These are phyloP conservation scores for Sanghuangporus weigelae DNA, from an alignment of 1,284 basidiomycete species.

Conservation along the genomic window DNA sequence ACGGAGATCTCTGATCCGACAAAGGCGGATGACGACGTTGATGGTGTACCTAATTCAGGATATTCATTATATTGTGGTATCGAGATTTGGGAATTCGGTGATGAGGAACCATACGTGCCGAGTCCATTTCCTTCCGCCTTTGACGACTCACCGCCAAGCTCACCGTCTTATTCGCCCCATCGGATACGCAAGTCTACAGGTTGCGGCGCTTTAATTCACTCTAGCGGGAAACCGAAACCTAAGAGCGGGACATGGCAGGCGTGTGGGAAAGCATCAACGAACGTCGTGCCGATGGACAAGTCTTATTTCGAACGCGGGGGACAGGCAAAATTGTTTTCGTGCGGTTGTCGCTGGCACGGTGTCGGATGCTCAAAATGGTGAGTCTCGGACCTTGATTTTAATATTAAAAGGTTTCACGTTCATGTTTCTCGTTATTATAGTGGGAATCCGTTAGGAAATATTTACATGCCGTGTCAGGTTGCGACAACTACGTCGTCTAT, in stretches of 20 bases:
- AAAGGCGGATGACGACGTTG: constrained; percentile 14
- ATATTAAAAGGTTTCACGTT: background rate
- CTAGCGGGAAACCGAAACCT: constrained; percentile 10
- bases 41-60: constrained; percentile 10
- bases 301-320: constrained; percentile 16
- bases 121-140: constrained; percentile 11
- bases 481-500: background rate
- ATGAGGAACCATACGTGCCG: constrained; percentile 12
- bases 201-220: constrained; percentile 15
- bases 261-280: constrained; percentile 7
- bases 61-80: constrained; percentile 16
- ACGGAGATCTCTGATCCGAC: constrained; percentile 6
- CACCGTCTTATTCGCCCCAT: constrained; percentile 1
- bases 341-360: constrained; percentile 18
- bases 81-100: constrained; percentile 11
- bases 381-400: background rate
- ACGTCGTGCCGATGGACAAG: constrained; percentile 14
- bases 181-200: constrained; percentile 14
- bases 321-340: constrained; percentile 15
- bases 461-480: constrained; percentile 18
- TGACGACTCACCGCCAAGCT: background rate
- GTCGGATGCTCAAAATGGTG: constrained; percentile 17
- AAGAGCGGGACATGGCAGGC: constrained; percentile 14
- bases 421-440: background rate
- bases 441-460: constrained; percentile 16